Percentiles rank a stretch among this genome's conserved stretches.
Conservation (phyloP, 139 green algal genomes). For the Volvox africanus region DNA sequence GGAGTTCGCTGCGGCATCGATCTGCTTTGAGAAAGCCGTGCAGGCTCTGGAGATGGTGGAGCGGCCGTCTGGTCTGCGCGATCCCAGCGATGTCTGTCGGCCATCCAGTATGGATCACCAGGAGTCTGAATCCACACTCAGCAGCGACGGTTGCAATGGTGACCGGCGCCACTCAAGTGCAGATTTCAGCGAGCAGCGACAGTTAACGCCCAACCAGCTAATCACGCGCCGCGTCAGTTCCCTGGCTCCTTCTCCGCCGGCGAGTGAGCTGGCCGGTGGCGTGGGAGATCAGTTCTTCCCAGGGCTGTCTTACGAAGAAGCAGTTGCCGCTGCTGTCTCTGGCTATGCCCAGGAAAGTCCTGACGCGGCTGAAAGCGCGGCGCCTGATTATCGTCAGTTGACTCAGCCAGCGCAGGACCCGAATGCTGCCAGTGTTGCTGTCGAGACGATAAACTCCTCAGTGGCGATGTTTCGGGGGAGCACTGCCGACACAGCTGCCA, state of each 20-base stretch:
- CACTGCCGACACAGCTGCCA: not conserved
- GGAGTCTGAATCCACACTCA: no score
- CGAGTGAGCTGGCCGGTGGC: not conserved
- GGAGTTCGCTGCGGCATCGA: not conserved
- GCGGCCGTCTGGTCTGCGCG: not conserved
- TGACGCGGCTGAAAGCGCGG: not conserved
- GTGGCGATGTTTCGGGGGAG: no score
- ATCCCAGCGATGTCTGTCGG: not conserved
- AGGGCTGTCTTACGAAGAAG: not conserved
- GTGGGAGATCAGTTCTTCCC: not conserved
- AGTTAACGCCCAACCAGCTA: not conserved
- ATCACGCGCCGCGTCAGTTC: not conserved
- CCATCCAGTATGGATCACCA: no score
- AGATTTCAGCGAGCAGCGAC: not conserved
- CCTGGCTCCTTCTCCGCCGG: not conserved
- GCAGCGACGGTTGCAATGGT: not conserved
- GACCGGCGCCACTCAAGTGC: not conserved
- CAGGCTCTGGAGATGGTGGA: constrained; percentile 35
- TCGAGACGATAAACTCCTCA: no score
- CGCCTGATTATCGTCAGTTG: not conserved
- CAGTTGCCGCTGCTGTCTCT: not conserved
- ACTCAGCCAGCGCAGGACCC: not conserved
- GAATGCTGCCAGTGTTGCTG: no score
- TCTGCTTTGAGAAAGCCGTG: constrained; percentile 38
- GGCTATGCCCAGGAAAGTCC: not conserved